These are phyloP conservation scores for Beauveria rudraprayagi DNA, from an alignment of 2,329 filamentous ascomycete genomes.

Conservation along the genomic window DNA sequence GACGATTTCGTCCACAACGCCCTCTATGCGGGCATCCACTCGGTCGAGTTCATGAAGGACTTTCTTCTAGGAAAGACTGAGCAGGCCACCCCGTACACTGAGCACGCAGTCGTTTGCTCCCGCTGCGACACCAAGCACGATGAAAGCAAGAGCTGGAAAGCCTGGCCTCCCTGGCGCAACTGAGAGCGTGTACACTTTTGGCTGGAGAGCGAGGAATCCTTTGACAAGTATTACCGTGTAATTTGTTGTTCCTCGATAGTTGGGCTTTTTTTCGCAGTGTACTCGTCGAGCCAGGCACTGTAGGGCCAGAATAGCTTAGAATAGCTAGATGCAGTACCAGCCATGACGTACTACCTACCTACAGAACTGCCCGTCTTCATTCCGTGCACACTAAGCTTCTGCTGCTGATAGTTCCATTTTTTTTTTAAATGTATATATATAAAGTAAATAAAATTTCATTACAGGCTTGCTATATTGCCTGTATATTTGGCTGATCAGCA, in stretches of 20 bases:
- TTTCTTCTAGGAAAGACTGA: not conserved
- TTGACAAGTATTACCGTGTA: not conserved
- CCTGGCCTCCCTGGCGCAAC: not conserved
- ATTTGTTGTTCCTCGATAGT: not conserved
- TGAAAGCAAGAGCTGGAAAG: not conserved
- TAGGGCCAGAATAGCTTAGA: not conserved
- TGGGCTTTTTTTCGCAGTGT: not conserved
- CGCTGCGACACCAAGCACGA: conserved; percentile 7
- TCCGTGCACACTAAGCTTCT: too few species aligned
- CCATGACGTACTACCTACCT: too few species aligned
- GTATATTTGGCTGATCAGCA: too few species aligned
- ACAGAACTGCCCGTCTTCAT: too few species aligned
- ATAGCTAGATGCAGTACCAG: not conserved
- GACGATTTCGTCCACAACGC: conserved; percentile 11
- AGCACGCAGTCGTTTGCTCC: conserved; percentile 2
- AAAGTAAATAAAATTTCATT: too few species aligned
- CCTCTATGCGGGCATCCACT: conserved; percentile 10
- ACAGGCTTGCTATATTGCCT: too few species aligned
- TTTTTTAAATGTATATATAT: too few species aligned
- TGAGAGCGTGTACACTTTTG: not conserved
- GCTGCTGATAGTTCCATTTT: too few species aligned
- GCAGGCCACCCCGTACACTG: not conserved
- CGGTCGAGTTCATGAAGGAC: conserved; percentile 8
- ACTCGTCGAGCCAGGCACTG: not conserved
- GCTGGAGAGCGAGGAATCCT: not conserved